Evolutionary conservation across 345 rosid genomes (phyloP).

Genomic region (Brassica nigra): DNA sequence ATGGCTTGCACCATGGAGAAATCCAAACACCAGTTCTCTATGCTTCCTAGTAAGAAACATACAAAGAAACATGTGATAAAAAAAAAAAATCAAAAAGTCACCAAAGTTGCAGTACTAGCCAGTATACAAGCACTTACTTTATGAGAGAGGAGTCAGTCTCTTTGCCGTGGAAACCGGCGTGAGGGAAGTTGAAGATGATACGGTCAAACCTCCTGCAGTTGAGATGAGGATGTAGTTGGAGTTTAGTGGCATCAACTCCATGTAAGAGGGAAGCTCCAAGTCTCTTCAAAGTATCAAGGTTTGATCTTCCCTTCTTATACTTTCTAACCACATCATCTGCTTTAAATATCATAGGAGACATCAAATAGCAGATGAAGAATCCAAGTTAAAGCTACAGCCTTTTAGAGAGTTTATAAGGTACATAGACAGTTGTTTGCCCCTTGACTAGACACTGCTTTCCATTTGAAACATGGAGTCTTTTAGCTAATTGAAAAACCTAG

Average conservation of each 20-base stretch:
- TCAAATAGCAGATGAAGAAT: background rate
- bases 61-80: background rate
- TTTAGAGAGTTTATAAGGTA: background rate
- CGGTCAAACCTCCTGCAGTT: constrained; percentile 47
- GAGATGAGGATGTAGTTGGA: constrained; percentile 46
- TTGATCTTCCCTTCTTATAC: constrained; percentile 51
- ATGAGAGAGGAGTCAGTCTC: constrained; percentile 31
- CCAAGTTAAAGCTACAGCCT: background rate
- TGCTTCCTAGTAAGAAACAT: constrained; percentile 48
- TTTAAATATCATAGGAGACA: background rate
- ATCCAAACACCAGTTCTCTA: constrained; percentile 44
- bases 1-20: constrained; percentile 49
- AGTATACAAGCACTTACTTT: background rate
- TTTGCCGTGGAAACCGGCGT: constrained; percentile 61
- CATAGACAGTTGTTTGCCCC: background rate
- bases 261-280: constrained; percentile 51
- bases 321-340: constrained; percentile 46
- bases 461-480: background rate
- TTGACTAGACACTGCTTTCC: too few species aligned
- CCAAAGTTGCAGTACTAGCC: background rate
- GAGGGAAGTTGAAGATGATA: constrained; percentile 62
- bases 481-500: background rate
- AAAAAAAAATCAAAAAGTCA: background rate
- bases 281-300: constrained; percentile 39
- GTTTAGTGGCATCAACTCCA: constrained; percentile 61